Base-by-base conservation (phyloP, 495 filamentous ascomycete genomes). In the Xanthoparmelia taractica region DNA sequence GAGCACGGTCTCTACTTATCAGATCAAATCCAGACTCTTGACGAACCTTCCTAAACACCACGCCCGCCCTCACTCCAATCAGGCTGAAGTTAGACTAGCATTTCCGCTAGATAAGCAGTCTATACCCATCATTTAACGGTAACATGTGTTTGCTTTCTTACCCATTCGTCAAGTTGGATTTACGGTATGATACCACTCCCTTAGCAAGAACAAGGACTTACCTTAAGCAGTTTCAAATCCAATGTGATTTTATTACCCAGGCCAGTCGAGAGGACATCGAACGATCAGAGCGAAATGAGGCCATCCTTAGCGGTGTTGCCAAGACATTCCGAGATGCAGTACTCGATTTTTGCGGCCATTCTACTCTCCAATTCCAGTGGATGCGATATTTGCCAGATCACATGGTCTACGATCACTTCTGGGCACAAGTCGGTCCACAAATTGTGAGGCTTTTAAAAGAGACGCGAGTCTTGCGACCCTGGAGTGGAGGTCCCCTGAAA, bases 211-310 rank as follows among this genome's bases (percentile, higher is more conserved):
- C 25, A 57, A 29, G 13, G 2, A 27, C 36, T 43, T 4, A 58
- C 23, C 2, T 54, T 17, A 15, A n/a, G 20, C 55, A 80, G 74
- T 82, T 82, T 52, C 59, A 79, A 8, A 79, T 82, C 52, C 77
- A 82, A 23, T 66, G 72, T 33, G 78, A 80, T 64, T 80, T 80
- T 60, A 74, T 75, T 43, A 80, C 77, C 0, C 58, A 73, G 11
- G 77, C 77, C 0, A 79, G 67, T 66, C 67, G 78, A 13, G 66
- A 80, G 57, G 75, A 77, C 65, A 72, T 80, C 29, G 58, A 74
- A 8, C 40, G 45, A 15, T 63, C 66, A 13, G 34, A 47, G 20
- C 43, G 69, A n/a, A 75, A 74, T 61, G 23, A 60, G 47, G 40
- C 41, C 2, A 45, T 73, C 29, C 63, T 67, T 36, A 38, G 31